A percentile compares a stretch with the other conserved stretches of the same genome.
phyloP scores from a whole-genome alignment of 306 rosid species.

The Biancaea sappan region DNA sequence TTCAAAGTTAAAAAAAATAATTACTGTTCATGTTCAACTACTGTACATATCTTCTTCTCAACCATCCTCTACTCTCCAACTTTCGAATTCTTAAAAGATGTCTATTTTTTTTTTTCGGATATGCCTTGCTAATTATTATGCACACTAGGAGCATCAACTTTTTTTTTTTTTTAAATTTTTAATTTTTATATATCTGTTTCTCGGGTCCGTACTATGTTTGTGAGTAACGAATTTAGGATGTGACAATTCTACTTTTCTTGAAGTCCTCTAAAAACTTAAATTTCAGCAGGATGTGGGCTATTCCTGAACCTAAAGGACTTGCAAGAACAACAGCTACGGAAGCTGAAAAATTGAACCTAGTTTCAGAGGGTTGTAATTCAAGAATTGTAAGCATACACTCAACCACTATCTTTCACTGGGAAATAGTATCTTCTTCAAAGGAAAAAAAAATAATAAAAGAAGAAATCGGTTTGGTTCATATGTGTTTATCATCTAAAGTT shows the following conservation, averaged over 20 bases:
- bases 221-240: neutral
- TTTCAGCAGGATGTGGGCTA: slow-evolving; percentile 86
- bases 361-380: slow-evolving; percentile 81
- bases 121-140: slow-evolving; percentile 25
- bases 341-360: slow-evolving; percentile 57
- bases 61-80: neutral
- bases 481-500: slow-evolving; percentile 19
- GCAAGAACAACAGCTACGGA: slow-evolving; percentile 62
- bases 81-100: neutral
- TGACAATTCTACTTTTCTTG: neutral
- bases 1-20: neutral
- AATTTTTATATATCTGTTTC: slow-evolving; percentile 5
- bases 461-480: neutral
- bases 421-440: neutral
- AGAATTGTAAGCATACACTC: slow-evolving; percentile 58
- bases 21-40: neutral
- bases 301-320: slow-evolving; percentile 68
- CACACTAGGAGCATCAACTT: slow-evolving; percentile 1
- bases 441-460: too few relatives aligned
- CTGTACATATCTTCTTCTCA: neutral
- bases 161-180: too few relatives aligned
- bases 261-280: neutral
- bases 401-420: neutral
- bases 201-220: neutral
- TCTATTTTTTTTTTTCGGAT: neutral